Percentiles rank a stretch among this genome's conserved stretches.
These are phyloP conservation scores for Pyracantha coccinea DNA, from an alignment of 331 rosid species.

Conservation along the genomic window DNA sequence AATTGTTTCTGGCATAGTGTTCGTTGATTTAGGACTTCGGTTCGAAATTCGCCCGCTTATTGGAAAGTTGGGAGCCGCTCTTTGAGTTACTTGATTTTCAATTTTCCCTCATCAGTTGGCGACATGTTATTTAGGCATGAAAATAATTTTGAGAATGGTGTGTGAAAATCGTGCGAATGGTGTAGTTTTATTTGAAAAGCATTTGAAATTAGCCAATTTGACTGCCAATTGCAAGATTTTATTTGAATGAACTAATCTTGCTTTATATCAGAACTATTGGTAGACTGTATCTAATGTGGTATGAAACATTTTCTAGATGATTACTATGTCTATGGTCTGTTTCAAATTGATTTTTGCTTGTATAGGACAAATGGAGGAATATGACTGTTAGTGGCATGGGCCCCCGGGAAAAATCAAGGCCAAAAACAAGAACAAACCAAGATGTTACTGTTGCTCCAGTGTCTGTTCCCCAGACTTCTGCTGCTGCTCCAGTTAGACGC, in stretches of 20 bases:
- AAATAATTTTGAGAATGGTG: neutral
- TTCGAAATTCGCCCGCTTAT: neutral
- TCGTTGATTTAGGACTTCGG: neutral
- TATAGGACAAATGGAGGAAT: constrained; percentile 58
- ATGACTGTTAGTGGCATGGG: constrained; percentile 44
- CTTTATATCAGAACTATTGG: neutral
- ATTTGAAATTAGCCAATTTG: too few relatives aligned
- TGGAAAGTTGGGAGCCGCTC: neutral
- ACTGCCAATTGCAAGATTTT: neutral
- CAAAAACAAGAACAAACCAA: constrained; percentile 24
- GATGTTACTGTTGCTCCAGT: constrained; percentile 19
- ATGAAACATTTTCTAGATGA: neutral
- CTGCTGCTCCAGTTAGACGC: constrained; percentile 7
- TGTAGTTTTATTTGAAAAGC: neutral
- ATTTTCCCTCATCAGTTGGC: neutral
- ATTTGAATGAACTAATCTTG: neutral
- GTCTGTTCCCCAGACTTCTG: constrained; percentile 14
- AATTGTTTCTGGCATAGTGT: neutral
- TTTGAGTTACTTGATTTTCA: neutral
- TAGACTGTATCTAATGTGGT: neutral
- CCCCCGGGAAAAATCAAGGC: constrained; percentile 37
- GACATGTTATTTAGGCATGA: neutral
- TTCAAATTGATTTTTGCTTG: neutral
- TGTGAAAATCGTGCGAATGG: neutral
- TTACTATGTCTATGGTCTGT: neutral